phyloP scores from a whole-genome alignment of 495 filamentous ascomycete species.

The Xylaria palmicola region DNA sequence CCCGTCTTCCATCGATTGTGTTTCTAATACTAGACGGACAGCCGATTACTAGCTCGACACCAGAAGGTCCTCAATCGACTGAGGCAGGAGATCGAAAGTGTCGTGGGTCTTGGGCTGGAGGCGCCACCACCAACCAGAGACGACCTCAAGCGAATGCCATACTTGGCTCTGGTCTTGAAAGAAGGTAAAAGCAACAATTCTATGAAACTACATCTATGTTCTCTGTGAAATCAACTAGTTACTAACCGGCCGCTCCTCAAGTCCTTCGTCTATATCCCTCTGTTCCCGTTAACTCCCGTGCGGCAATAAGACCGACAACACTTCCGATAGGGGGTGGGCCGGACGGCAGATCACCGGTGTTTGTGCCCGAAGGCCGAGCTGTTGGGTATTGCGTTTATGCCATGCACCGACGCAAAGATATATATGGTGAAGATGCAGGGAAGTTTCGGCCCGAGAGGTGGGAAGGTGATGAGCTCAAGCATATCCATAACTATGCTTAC shows the following conservation, averaged over 20 bases:
- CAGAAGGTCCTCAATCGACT: not conserved
- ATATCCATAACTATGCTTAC: not conserved
- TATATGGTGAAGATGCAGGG: not conserved
- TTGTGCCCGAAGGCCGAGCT: not conserved
- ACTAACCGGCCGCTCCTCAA: not conserved
- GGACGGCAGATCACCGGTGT: not conserved
- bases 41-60: no score
- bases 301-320: not conserved
- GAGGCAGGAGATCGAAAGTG: no score
- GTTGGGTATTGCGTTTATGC: not conserved
- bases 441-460: not conserved
- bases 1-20: not conserved
- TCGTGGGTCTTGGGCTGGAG: no score
- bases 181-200: not conserved
- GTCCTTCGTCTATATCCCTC: not conserved
- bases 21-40: no score
- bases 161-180: no score
- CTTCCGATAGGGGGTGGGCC: not conserved
- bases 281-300: not conserved
- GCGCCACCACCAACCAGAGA: no score
- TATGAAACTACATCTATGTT: not conserved
- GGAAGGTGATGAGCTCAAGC: not conserved
- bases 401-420: not conserved
- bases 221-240: not conserved
- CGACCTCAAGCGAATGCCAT: no score